These are phyloP conservation scores for Ustilaginoidea virens DNA, from an alignment of 2,329 filamentous ascomycete genomes.

Conservation along the genomic window DNA sequence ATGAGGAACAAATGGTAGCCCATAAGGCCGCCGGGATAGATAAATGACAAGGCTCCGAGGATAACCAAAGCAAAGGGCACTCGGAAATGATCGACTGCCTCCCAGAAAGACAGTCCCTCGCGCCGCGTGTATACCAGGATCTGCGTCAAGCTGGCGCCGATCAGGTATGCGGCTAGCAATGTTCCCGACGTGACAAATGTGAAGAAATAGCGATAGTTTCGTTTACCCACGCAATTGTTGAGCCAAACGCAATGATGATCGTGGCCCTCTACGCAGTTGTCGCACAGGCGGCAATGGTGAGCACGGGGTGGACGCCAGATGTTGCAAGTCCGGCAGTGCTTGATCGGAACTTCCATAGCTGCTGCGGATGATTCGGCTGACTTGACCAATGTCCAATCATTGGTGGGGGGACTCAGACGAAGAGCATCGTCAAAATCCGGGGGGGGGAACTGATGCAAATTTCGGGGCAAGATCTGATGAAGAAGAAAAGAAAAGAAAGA, in stretches of 20 bases:
- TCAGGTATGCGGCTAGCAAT: slow-evolving; percentile 58
- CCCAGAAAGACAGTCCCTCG: slow-evolving; percentile 49
- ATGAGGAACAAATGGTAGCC: slow-evolving; percentile 87
- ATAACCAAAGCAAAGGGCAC: slow-evolving; percentile 82
- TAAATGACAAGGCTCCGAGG: slow-evolving; percentile 57
- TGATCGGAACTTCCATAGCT: slow-evolving; percentile 94
- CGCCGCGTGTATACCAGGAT: slow-evolving; percentile 55
- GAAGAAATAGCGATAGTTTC: slow-evolving; percentile 98
- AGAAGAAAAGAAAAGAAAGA: no score
- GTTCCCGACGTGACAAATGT: slow-evolving; percentile 73
- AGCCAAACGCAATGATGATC: slow-evolving; percentile 99
- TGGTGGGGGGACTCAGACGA: slow-evolving; percentile 67
- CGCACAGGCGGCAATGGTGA: slow-evolving; percentile 91
- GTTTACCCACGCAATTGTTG: slow-evolving; percentile 92
- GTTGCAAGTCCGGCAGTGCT: slow-evolving; percentile 95
- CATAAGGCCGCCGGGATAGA: slow-evolving; percentile 73
- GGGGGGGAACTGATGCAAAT: slow-evolving; percentile 78
- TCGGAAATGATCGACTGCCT: slow-evolving; percentile 53
- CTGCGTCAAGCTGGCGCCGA: slow-evolving; percentile 67
- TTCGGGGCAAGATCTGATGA: slow-evolving; percentile 86
- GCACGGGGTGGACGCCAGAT: slow-evolving; percentile 93
- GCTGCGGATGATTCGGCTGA: slow-evolving; percentile 59
- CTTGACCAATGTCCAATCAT: slow-evolving; percentile 86
- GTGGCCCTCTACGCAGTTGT: slow-evolving; percentile 93
- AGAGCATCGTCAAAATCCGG: slow-evolving; percentile 66